These are phyloP conservation scores for Sclerospora graminicola DNA, from an alignment of 352 stramenopile genomes.

Conservation along the genomic window DNA sequence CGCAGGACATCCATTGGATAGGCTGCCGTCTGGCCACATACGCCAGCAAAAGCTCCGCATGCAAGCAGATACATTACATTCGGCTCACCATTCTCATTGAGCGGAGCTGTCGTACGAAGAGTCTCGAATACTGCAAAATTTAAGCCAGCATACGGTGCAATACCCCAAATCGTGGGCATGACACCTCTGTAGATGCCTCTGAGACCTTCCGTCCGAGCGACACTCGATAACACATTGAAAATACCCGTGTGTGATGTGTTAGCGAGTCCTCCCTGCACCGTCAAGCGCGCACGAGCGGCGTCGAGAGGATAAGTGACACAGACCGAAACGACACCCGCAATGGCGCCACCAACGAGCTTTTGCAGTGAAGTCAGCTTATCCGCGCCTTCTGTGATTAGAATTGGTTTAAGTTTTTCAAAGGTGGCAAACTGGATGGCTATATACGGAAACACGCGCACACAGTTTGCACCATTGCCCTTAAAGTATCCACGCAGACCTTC, in stretches of 20 bases:
- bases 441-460: slow-evolving; percentile 68
- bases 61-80: slow-evolving; percentile 44
- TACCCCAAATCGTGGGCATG: slow-evolving; percentile 48
- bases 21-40: slow-evolving; percentile 54
- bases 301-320: slow-evolving; percentile 64
- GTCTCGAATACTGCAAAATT: slow-evolving; percentile 77
- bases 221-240: slow-evolving; percentile 39
- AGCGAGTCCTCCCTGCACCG: slow-evolving; percentile 49
- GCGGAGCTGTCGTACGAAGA: slow-evolving; percentile 32
- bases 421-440: slow-evolving; percentile 68
- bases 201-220: slow-evolving; percentile 43
- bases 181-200: slow-evolving; percentile 51
- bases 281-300: slow-evolving; percentile 60
- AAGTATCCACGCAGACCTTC: slow-evolving; percentile 61
- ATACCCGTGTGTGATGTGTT: slow-evolving; percentile 57
- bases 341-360: slow-evolving; percentile 45
- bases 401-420: slow-evolving; percentile 49
- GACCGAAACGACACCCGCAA: slow-evolving; percentile 61
- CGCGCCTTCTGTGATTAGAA: slow-evolving; percentile 30
- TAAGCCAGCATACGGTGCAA: slow-evolving; percentile 63
- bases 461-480: slow-evolving; percentile 75
- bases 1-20: slow-evolving; percentile 75
- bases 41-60: slow-evolving; percentile 53
- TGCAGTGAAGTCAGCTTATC: slow-evolving; percentile 31
- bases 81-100: slow-evolving; percentile 35